Percentiles rank a stretch among this genome's conserved stretches.
phyloP scores from a whole-genome alignment of 257 asterid genomes.

The Vinca minor region DNA sequence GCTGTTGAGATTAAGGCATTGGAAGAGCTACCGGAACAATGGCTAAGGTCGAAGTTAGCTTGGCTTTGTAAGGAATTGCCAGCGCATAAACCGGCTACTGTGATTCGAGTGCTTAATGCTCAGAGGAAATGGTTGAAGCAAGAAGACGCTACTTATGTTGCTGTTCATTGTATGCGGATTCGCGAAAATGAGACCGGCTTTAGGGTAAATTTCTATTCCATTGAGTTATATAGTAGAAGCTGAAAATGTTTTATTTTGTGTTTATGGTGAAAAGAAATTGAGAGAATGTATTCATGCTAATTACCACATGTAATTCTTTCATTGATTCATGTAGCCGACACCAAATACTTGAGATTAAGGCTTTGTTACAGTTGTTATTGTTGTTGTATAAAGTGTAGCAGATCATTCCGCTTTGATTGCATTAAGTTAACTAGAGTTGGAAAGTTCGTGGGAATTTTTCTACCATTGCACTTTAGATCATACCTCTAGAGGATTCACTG shows the following conservation, averaged over 20 bases:
- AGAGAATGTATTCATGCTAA: too few species aligned
- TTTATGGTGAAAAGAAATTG: too few species aligned
- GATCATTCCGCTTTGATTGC: too few species aligned
- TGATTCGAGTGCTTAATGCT: constrained; percentile 69
- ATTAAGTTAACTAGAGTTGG: neutral
- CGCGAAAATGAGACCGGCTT: constrained; percentile 75
- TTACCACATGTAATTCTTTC: too few species aligned
- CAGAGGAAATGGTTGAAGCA: constrained; percentile 89
- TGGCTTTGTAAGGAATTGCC: constrained; percentile 98
- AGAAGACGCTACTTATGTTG: constrained; percentile 62
- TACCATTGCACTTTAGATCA: too few species aligned
- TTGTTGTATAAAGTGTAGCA: too few species aligned
- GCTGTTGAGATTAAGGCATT: constrained; percentile 59
- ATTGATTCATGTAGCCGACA: too few species aligned
- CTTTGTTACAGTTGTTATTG: too few species aligned
- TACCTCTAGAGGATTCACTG: too few species aligned
- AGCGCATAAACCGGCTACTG: constrained; percentile 52
- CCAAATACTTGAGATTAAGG: too few species aligned
- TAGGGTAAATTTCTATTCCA: constrained; percentile 34
- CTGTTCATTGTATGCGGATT: constrained; percentile 65
- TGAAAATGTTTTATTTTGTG: too few species aligned
- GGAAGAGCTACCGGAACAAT: constrained; percentile 85
- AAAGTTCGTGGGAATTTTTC: neutral
- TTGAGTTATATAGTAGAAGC: neutral
- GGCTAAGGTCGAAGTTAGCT: constrained; percentile 88